Evolutionary conservation across 2,329 filamentous ascomycete species (phyloP).

Genomic region (Exophiala xenobiotica): DNA sequence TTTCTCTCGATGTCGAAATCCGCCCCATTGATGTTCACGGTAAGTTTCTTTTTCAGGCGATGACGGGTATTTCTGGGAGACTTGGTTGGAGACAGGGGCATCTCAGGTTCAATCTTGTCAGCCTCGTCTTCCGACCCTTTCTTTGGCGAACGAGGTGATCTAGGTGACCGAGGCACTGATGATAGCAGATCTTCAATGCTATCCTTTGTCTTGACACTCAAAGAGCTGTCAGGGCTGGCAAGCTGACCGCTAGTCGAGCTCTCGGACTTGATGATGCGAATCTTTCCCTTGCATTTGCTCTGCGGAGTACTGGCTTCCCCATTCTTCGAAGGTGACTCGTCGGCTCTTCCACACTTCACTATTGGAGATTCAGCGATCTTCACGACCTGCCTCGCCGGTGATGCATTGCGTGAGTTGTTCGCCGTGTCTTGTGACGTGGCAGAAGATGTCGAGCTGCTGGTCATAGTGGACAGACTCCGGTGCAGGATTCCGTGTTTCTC

Average conservation of each 20-base stretch:
- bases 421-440: constrained; percentile 4
- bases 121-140: background rate
- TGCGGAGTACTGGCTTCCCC: background rate
- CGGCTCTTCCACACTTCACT: background rate
- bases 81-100: constrained; percentile 15
- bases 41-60: constrained; percentile 23
- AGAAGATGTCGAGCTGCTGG: constrained; percentile 10
- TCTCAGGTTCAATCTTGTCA: constrained; percentile 10
- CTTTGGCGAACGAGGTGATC: constrained; percentile 4
- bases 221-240: constrained; percentile 17
- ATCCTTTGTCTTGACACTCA: constrained; percentile 26
- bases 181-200: constrained; percentile 26
- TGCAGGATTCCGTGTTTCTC: constrained; percentile 6
- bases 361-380: background rate
- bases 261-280: background rate
- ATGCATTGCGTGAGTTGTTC: background rate
- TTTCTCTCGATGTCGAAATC: constrained; percentile 20
- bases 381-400: background rate
- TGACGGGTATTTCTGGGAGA: constrained; percentile 13
- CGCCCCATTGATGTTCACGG: constrained; percentile 20
- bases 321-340: background rate
- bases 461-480: background rate
- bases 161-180: constrained; percentile 22
- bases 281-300: background rate
- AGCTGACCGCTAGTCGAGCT: background rate